Evolutionary conservation across 805 yeast species (phyloP).

Genomic region (Candida dendrica): DNA sequence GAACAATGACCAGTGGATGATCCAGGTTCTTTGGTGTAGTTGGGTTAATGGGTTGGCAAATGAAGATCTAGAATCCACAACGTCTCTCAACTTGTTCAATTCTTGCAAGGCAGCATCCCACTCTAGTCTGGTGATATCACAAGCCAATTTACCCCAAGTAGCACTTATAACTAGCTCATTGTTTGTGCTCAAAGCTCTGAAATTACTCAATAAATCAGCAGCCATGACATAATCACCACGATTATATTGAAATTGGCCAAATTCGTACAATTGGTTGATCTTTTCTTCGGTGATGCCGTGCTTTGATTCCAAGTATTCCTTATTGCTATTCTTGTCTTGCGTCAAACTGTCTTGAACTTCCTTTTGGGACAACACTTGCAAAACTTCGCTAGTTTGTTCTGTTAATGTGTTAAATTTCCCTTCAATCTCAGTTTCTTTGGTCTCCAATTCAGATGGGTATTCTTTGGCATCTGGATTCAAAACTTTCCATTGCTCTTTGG

Average conservation of each 20-base stretch:
- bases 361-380: conserved; percentile 37
- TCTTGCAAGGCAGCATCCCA: conserved; percentile 50
- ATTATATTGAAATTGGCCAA: conserved; percentile 56
- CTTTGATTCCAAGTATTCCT: conserved; percentile 35
- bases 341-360: conserved; percentile 46
- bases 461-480: conserved; percentile 29
- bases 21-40: conserved; percentile 59
- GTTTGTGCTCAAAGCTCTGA: conserved; percentile 47
- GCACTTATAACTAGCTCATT: conserved; percentile 43
- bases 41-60: conserved; percentile 47
- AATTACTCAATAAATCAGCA: conserved; percentile 49
- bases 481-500: conserved; percentile 35
- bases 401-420: conserved; percentile 30
- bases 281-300: conserved; percentile 41
- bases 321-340: conserved; percentile 49
- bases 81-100: conserved; percentile 46
- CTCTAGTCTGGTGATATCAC: conserved; percentile 46
- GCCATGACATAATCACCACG: conserved; percentile 58
- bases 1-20: conserved; percentile 63
- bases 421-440: conserved; percentile 33
- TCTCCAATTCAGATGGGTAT: conserved; percentile 34
- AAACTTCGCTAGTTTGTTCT: conserved; percentile 35
- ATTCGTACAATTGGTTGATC: conserved; percentile 45
- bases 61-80: conserved; percentile 46
- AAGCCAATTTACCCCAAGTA: conserved; percentile 65